A percentile compares a stretch with the other conserved stretches of the same genome.
These are phyloP conservation scores for Candida cerambycidarum DNA, from an alignment of 805 yeast genomes.

Conservation along the genomic window DNA sequence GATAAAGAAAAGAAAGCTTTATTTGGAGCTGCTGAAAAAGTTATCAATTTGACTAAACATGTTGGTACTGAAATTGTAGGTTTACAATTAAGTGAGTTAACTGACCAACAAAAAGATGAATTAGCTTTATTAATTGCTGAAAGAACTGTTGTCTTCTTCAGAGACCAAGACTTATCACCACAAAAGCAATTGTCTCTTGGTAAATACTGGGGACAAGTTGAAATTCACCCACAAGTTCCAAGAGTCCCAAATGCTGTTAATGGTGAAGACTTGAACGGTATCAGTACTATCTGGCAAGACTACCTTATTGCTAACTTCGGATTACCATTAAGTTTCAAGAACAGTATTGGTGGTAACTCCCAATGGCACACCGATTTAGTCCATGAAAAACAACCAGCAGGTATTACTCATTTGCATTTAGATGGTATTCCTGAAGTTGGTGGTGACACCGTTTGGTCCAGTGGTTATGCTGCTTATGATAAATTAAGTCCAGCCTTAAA, in stretches of 20 bases:
- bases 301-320: slow-evolving; percentile 28
- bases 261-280: slow-evolving; percentile 27
- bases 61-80: slow-evolving; percentile 32
- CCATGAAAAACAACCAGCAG: slow-evolving; percentile 38
- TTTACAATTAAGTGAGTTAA: slow-evolving; percentile 27
- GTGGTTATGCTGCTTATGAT: slow-evolving; percentile 60
- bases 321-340: slow-evolving; percentile 28
- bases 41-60: slow-evolving; percentile 25
- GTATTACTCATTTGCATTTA: slow-evolving; percentile 37
- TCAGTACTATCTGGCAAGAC: slow-evolving; percentile 44
- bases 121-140: slow-evolving; percentile 30
- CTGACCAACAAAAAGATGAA: slow-evolving; percentile 28
- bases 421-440: slow-evolving; percentile 47
- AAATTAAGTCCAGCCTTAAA: slow-evolving; percentile 52
- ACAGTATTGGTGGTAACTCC: slow-evolving; percentile 24
- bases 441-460: slow-evolving; percentile 58
- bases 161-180: slow-evolving; percentile 32
- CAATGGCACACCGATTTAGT: slow-evolving; percentile 40
- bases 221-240: slow-evolving; percentile 29
- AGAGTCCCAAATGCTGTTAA: slow-evolving; percentile 20
- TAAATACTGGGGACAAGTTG: slow-evolving; percentile 30
- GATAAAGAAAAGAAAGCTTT: slow-evolving; percentile 33
- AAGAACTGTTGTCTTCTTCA: slow-evolving; percentile 31
- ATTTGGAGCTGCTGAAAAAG: slow-evolving; percentile 30
- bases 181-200: slow-evolving; percentile 31